Evolutionary conservation across 2,329 filamentous ascomycete species (phyloP).

Genomic region (Fusarium longipes): DNA sequence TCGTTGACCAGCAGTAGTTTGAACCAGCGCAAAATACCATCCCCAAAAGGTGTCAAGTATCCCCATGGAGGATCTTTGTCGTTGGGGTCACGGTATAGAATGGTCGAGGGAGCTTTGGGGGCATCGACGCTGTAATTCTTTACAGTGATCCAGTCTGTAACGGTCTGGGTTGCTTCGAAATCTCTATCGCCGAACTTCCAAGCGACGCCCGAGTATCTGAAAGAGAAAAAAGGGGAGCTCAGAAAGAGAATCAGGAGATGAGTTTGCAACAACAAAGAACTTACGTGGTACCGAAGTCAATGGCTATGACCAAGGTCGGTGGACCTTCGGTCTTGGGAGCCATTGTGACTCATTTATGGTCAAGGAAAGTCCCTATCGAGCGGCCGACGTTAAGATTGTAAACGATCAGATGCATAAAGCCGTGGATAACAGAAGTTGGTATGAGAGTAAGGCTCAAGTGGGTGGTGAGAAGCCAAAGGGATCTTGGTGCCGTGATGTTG

Average conservation of each 20-base stretch:
- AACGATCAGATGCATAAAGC: background rate
- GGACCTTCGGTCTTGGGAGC: background rate
- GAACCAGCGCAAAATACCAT: constrained; percentile 53
- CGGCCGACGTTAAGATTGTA: too few species aligned
- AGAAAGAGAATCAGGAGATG: background rate
- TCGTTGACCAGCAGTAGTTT: constrained; percentile 56
- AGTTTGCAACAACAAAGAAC: background rate
- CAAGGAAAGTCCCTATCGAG: background rate
- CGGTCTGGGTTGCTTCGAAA: constrained; percentile 44
- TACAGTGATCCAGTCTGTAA: constrained; percentile 48
- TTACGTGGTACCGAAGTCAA: constrained; percentile 36
- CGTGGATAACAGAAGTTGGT: too few species aligned
- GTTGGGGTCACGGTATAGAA: constrained; percentile 36
- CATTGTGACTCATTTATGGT: background rate
- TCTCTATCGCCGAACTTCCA: constrained; percentile 48
- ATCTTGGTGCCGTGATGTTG: background rate
- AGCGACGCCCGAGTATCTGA: constrained; percentile 56
- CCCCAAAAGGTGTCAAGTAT: constrained; percentile 44
- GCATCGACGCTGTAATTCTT: constrained; percentile 42
- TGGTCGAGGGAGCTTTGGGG: constrained; percentile 49
- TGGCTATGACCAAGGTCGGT: constrained; percentile 23
- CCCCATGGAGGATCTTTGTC: constrained; percentile 46
- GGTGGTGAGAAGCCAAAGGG: background rate
- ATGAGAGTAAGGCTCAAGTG: background rate
- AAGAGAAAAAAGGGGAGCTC: background rate